Conservation (phyloP, 352 stramenopile species). For the Pythium graminicola region DNA sequence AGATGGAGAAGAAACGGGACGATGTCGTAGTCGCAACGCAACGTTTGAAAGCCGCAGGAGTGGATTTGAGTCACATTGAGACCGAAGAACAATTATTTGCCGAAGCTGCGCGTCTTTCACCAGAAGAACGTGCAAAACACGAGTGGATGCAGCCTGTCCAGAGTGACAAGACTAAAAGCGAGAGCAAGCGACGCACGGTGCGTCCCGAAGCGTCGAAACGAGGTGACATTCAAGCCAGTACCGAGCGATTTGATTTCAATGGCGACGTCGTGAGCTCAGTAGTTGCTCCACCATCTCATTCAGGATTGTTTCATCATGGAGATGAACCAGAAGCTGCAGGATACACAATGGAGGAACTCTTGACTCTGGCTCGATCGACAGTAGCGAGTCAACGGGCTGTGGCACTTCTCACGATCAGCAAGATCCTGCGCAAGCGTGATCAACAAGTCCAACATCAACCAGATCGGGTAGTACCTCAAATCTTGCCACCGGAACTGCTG, state of each 20-base stretch:
- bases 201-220: conserved; percentile 18
- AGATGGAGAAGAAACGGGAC: conserved; percentile 8
- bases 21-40: conserved; percentile 9
- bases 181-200: conserved; percentile 1
- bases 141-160: conserved; percentile 53
- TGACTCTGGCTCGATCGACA: conserved; percentile 64
- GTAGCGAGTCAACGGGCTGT: conserved; percentile 66
- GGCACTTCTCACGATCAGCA: conserved; percentile 52
- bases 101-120: conserved; percentile 36
- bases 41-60: conserved; percentile 10
- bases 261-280: conserved; percentile 23
- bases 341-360: conserved; percentile 67
- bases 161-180: not conserved
- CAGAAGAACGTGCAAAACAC: conserved; percentile 69
- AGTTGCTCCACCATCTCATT: conserved; percentile 33
- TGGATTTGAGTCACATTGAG: conserved; percentile 46
- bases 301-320: conserved; percentile 74
- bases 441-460: too few relatives aligned
- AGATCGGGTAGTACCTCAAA: conserved; percentile 7
- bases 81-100: conserved; percentile 57
- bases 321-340: conserved; percentile 62
- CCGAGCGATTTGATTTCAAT: conserved; percentile 67
- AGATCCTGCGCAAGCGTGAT: conserved; percentile 52
- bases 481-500: conserved; percentile 19
- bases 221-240: conserved; percentile 25